Conservation (phyloP, 129 eudicot species). For the Flaveria trinervia region DNA sequence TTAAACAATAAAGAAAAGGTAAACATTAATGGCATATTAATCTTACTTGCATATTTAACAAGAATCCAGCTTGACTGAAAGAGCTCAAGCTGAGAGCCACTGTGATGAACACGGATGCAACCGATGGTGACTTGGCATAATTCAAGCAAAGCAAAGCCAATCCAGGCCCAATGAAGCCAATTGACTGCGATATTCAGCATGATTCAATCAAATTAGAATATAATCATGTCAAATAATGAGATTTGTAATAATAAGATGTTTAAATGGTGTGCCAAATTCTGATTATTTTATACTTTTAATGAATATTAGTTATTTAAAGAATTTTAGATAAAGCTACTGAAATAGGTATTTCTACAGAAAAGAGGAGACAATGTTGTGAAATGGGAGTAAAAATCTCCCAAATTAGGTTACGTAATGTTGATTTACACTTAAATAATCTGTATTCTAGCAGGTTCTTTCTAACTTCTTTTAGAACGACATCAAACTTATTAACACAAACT, state of each 20-base stretch:
- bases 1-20: neutral
- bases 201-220: neutral
- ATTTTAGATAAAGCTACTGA: neutral
- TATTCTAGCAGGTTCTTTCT: too few species aligned
- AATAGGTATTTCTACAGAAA: neutral
- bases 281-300: neutral
- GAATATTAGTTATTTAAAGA: neutral
- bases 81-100: conserved; percentile 88
- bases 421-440: neutral
- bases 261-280: neutral
- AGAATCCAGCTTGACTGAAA: conserved; percentile 97
- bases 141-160: conserved; percentile 80
- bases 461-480: too few species aligned
- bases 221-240: conserved; percentile 7
- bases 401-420: neutral
- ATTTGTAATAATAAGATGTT: neutral
- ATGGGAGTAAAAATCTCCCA: neutral
- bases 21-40: neutral
- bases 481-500: too few species aligned
- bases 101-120: conserved; percentile 72
- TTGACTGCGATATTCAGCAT: conserved; percentile 54
- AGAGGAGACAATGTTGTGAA: neutral
- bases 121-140: conserved; percentile 72
- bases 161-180: conserved; percentile 97
- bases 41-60: conserved; percentile 94